Evolutionary conservation across 2,329 filamentous ascomycete genomes (phyloP), one percentile per base, ranked within the genome.

Genomic region (Colletotrichum sansevieriae): DNA sequence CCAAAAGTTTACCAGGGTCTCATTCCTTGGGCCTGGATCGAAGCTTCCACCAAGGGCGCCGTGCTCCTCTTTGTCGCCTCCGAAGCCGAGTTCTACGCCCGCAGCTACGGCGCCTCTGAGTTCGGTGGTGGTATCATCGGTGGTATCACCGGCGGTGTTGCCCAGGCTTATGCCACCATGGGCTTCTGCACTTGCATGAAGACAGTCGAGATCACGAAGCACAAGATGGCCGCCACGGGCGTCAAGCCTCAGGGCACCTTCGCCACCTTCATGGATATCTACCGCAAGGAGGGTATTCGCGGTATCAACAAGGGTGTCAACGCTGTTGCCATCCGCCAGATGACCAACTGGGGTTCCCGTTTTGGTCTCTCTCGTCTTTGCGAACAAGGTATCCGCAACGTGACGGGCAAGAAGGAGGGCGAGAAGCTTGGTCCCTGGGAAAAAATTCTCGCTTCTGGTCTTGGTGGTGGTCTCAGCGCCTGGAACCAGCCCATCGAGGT

Each of bases 181-280:
- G 96, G 96, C 75, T 99, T 99, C 90, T 99, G 96, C 85, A 99
- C 96, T 71, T 99, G 96, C 89, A 99, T 99, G 96, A 99, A 99
- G 91, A 99, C 96, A 72, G 96, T 98, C 74, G 96, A 99, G 83
- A 99, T 99, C 83, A 99, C 96, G 78, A 97, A 98, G 85, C 92
- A 96, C 87, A 98, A 98, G 89, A 86, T 96, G 78, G 94, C 93
- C 13, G 91, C 93, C 39, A 74, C 90, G 49, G 96, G 96, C 75
- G 89, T 91, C 73, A 93, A 94, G 84, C 93, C 94, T 25, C 92
- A 90, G n/a, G 90, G 93, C 76, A 98, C 96, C 73, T 97, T 97
- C 81, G 88, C 90, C 75, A 98, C 96, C 68, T 99, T 99, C 83
- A 96, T 95, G 91, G 91, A 93, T 78, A 99, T 99, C 82, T 99